These are phyloP conservation scores for Mrakiaceae sp. DNA, from an alignment of 1,284 basidiomycete genomes.

Conservation along the genomic window DNA sequence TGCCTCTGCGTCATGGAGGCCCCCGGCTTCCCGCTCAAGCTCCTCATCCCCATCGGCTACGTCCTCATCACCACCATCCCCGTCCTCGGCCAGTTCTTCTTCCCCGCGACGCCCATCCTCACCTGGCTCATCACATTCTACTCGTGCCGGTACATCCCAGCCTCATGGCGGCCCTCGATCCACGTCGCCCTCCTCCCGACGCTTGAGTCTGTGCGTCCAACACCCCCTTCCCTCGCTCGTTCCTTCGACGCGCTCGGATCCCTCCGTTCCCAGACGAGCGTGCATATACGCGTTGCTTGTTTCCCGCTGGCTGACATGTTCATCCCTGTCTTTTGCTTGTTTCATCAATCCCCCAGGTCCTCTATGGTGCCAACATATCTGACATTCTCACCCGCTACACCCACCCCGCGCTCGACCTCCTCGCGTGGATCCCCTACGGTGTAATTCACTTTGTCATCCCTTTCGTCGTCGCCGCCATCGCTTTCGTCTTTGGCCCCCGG, in stretches of 20 bases:
- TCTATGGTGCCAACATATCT: slow-evolving; percentile 94
- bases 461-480: slow-evolving; percentile 61
- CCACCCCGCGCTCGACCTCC: slow-evolving; percentile 77
- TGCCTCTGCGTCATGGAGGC: slow-evolving; percentile 62
- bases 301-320: too few species aligned
- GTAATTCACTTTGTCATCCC: slow-evolving; percentile 79
- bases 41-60: slow-evolving; percentile 68
- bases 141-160: slow-evolving; percentile 73
- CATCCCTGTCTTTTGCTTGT: too few species aligned
- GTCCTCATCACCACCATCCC: slow-evolving; percentile 61
- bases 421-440: slow-evolving; percentile 95
- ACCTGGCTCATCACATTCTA: slow-evolving; percentile 77
- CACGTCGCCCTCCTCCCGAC: slow-evolving; percentile 89
- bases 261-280: too few species aligned
- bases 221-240: background rate
- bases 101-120: slow-evolving; percentile 79
- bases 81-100: slow-evolving; percentile 81
- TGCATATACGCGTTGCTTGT: too few species aligned
- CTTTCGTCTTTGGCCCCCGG: slow-evolving; percentile 70
- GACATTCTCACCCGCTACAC: slow-evolving; percentile 91
- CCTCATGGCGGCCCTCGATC: slow-evolving; percentile 60
- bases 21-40: slow-evolving; percentile 61
- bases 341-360: slow-evolving; percentile 18
- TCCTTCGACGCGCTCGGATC: background rate
- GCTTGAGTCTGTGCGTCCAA: slow-evolving; percentile 59